These are phyloP conservation scores for Osmanthus fragrans DNA, from an alignment of 257 asterid genomes.

Conservation along the genomic window DNA sequence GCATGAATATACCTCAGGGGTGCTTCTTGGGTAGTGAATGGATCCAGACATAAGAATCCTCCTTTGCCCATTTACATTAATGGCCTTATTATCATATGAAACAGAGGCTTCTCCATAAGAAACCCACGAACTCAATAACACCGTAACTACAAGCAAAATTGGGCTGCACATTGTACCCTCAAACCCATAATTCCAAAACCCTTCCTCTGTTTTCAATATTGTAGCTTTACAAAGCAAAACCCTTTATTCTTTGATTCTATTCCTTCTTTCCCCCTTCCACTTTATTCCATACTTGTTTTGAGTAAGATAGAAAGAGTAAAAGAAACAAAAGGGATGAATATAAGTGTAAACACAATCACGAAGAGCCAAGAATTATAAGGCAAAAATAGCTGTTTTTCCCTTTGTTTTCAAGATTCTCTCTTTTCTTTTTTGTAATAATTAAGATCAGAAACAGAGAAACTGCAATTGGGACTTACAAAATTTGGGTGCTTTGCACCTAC, in stretches of 20 bases:
- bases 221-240: slow-evolving; percentile 30
- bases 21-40: slow-evolving; percentile 92
- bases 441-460: neutral
- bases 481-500: slow-evolving; percentile 43
- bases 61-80: slow-evolving; percentile 71
- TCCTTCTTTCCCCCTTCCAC: slow-evolving; percentile 32
- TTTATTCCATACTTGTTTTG: slow-evolving; percentile 51
- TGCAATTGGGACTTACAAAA: slow-evolving; percentile 17
- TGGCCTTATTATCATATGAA: slow-evolving; percentile 74
- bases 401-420: slow-evolving; percentile 25
- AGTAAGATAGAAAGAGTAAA: slow-evolving; percentile 26
- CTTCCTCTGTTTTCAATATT: slow-evolving; percentile 22
- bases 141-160: slow-evolving; percentile 24
- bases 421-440: slow-evolving; percentile 10
- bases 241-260: slow-evolving; percentile 35
- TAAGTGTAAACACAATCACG: slow-evolving; percentile 15
- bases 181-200: slow-evolving; percentile 38
- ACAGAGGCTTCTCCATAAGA: slow-evolving; percentile 52
- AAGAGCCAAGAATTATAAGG: slow-evolving; percentile 25
- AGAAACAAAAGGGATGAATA: slow-evolving; percentile 29
- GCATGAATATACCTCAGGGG: slow-evolving; percentile 71
- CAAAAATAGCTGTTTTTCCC: slow-evolving; percentile 37
- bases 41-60: slow-evolving; percentile 86
- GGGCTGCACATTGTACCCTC: slow-evolving; percentile 38
- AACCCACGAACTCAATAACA: slow-evolving; percentile 41